Percentiles rank a stretch among this genome's conserved stretches.
phyloP scores from a whole-genome alignment of 163 green algal genomes.

The Coccomyxa subellipsoidea region DNA sequence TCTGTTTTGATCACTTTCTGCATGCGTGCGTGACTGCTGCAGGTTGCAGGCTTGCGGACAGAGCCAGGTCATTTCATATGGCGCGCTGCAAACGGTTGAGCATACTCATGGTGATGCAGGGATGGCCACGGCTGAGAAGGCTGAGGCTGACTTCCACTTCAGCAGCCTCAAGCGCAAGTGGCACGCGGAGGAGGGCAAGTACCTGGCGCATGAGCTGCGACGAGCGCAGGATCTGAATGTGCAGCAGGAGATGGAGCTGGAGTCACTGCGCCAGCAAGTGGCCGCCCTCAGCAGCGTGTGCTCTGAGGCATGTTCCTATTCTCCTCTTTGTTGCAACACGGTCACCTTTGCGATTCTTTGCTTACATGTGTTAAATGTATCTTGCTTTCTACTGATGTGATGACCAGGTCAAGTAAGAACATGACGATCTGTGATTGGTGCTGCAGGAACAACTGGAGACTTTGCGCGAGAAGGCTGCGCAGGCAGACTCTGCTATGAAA shows the following conservation, averaged over 20 bases:
- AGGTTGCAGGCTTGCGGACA: too few species aligned
- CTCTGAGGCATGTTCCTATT: background rate
- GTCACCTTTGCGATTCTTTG: too few species aligned
- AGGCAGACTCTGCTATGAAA: background rate
- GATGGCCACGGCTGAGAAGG: background rate
- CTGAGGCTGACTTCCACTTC: slow-evolving; percentile 1
- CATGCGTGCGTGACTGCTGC: too few species aligned
- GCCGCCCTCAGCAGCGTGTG: slow-evolving; percentile 1
- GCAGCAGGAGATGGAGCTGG: slow-evolving; percentile 11
- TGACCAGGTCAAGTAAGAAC: background rate
- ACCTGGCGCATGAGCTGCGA: slow-evolving; percentile 12
- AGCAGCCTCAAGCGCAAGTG: slow-evolving; percentile 9
- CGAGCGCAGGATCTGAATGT: slow-evolving; percentile 7
- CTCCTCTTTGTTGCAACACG: too few species aligned
- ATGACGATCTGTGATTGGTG: too few species aligned
- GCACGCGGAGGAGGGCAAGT: slow-evolving; percentile 23
- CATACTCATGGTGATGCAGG: background rate
- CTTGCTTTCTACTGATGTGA: background rate
- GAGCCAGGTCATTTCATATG: too few species aligned
- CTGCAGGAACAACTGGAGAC: background rate
- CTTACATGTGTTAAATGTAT: background rate
- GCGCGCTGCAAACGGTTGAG: too few species aligned
- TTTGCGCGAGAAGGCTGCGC: background rate
- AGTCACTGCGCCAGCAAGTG: background rate
- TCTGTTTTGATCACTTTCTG: too few species aligned